Evolutionary conservation across 2,329 filamentous ascomycete genomes (phyloP), one percentile per base, ranked within the genome.

Genomic region (Bertia moriformis): DNA sequence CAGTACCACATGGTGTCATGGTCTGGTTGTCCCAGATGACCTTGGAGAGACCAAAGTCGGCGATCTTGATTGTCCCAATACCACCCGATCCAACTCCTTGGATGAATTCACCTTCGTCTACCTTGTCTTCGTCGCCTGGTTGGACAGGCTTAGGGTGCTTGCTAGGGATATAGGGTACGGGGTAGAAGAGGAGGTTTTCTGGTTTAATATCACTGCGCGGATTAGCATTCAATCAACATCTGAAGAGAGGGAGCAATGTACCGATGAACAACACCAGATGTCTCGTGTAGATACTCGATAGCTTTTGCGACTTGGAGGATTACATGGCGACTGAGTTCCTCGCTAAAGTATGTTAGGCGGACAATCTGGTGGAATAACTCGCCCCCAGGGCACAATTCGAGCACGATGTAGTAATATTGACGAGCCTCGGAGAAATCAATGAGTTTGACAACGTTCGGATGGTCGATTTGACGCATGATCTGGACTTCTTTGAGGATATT

Each of bases 291-390:
- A 55, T 96, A 96, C 53, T 89, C 81, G 40, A 98, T 67, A 13
- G 91, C 89, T 49, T 93, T 78, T n/a, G 91, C 91, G 14, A 98
- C 91, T 55, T 96, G 89, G 3, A 78, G 66, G 49, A 98, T 98
- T 51, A 96, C 89, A 57, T 96, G 91, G 47, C 91, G 73, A 39
- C 88, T 93, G 1, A 98, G 69, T 38, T 95, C 81, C 58, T 98
- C 91, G 63, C 89, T 96, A 56, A 98, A 98, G 58, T 96, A 98
- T 13, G 91, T 98, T 56, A 98, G 75, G 48, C 89, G 83, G 39
- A 98, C 91, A 49, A 98, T 96, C 57, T 96, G 89, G 58, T 98
- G 91, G 68, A 98, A 98, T 10, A 98, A 68, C 62, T 98, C 91
- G 53, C 91, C 91, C 42, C 91, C 91, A 0, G 88, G 87, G 42